Conservation (phyloP, 2,329 filamentous ascomycete genomes). For the Monilinia laxa region DNA sequence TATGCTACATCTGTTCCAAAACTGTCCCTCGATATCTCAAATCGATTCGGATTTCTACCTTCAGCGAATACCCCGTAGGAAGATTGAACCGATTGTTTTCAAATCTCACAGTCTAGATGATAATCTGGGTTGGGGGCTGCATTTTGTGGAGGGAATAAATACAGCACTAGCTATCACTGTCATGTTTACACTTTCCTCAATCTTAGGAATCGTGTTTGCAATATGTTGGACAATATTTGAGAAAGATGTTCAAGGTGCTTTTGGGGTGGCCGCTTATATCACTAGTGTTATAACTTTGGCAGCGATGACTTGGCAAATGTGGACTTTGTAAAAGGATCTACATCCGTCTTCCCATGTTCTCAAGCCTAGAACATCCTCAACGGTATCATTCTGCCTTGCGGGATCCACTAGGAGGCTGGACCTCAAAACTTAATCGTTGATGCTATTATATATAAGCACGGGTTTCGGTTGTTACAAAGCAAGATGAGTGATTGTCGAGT, state of each 20-base stretch:
- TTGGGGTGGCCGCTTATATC: conserved; percentile 26
- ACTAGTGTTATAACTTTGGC: conserved; percentile 27
- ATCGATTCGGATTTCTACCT: conserved; percentile 4
- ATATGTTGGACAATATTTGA: conserved; percentile 16
- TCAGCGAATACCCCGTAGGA: conserved; percentile 1
- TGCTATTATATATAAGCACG: not conserved
- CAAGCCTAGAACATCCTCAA: not conserved
- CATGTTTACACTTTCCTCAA: not conserved
- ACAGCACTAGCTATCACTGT: not conserved
- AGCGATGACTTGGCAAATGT: conserved; percentile 26
- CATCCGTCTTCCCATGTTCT: not conserved
- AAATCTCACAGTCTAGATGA: not conserved
- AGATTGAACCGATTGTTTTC: conserved; percentile 9
- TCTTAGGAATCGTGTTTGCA: not conserved
- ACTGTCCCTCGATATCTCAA: not conserved
- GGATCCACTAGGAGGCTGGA: not conserved
- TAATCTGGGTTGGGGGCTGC: not conserved
- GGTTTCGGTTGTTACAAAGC: not conserved
- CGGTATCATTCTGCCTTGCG: not conserved
- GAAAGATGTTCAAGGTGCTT: conserved; percentile 26
- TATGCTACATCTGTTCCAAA: conserved; percentile 2
- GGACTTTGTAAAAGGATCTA: conserved; percentile 16
- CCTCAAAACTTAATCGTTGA: not conserved
- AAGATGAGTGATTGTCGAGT: not conserved
- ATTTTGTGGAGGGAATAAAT: conserved; percentile 8